Conservation (phyloP, 169 alveolate species). For the Plasmodium chabaudi region DNA sequence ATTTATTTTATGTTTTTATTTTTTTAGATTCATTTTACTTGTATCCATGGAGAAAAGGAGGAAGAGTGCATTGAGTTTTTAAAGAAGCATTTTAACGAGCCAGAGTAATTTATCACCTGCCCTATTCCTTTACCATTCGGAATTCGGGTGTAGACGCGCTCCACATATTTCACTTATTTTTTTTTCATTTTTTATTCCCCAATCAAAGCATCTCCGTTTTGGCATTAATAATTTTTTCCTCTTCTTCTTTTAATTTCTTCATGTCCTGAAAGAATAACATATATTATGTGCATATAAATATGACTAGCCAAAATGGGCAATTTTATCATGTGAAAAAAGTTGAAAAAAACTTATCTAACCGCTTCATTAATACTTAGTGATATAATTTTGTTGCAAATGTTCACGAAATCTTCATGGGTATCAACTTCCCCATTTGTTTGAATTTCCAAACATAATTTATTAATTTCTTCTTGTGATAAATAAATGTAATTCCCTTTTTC, state of each 20-base stretch:
- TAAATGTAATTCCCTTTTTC: constrained; percentile 64
- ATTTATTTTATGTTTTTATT: not conserved
- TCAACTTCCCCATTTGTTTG: constrained; percentile 44
- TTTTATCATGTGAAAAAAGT: not conserved
- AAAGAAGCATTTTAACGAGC: constrained; percentile 29
- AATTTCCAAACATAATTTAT: constrained; percentile 50
- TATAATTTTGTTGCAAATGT: constrained; percentile 56
- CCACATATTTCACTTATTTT: not conserved
- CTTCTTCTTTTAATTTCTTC: constrained; percentile 70
- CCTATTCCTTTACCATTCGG: too few species aligned
- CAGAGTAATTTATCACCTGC: too few species aligned
- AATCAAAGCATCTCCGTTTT: constrained; percentile 57
- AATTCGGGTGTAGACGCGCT: too few species aligned
- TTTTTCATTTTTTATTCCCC: constrained; percentile 21
- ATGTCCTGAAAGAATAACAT: constrained; percentile 23
- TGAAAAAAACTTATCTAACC: not conserved
- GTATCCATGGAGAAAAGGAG: constrained; percentile 71
- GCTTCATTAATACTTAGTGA: constrained; percentile 59
- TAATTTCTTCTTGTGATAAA: constrained; percentile 71
- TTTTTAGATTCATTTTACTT: constrained; percentile 54
- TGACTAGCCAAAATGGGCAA: not conserved
- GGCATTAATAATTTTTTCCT: constrained; percentile 67
- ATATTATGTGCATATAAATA: not conserved
- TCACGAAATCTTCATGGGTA: constrained; percentile 67
- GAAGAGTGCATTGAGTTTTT: constrained; percentile 67